Percentiles rank a stretch among this genome's conserved stretches.
These are phyloP conservation scores for Porcisia deanei DNA, from an alignment of 208 protist species.

Conservation along the genomic window DNA sequence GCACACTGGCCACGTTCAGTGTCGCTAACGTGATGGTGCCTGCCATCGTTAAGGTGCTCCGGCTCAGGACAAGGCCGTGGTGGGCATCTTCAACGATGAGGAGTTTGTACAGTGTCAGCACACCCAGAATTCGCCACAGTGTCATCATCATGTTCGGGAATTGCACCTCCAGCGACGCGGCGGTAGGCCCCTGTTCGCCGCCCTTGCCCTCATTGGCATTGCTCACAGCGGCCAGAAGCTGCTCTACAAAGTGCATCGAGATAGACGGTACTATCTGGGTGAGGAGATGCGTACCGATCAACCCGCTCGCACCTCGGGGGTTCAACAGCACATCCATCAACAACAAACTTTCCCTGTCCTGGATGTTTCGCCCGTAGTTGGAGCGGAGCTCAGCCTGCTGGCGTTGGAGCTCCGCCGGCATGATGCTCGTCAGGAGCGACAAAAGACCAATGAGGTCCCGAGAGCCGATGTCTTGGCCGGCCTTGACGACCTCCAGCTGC, in stretches of 20 bases:
- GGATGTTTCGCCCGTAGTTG: slow-evolving; percentile 36
- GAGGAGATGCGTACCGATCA: slow-evolving; percentile 29
- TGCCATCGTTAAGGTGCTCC: slow-evolving; percentile 16
- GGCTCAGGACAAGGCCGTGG: slow-evolving; percentile 19
- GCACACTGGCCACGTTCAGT: slow-evolving; percentile 31
- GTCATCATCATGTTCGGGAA: slow-evolving; percentile 22
- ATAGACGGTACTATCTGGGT: slow-evolving; percentile 17
- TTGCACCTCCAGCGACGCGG: slow-evolving; percentile 9
- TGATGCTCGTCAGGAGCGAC: slow-evolving; percentile 53
- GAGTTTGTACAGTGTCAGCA: slow-evolving; percentile 60
- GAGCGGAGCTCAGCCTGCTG: slow-evolving; percentile 25
- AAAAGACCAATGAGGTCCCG: slow-evolving; percentile 57
- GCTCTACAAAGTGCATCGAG: slow-evolving; percentile 7
- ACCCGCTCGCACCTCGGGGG: slow-evolving; percentile 25
- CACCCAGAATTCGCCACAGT: slow-evolving; percentile 59
- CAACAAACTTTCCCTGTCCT: slow-evolving; percentile 40
- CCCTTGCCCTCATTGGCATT: slow-evolving; percentile 4
- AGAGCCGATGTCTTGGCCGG: slow-evolving; percentile 43
- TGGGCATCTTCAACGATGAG: slow-evolving; percentile 42
- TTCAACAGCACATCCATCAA: slow-evolving; percentile 46
- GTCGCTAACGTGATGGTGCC: slow-evolving; percentile 22
- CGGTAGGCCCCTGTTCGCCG: not conserved
- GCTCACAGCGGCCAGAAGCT: slow-evolving; percentile 9
- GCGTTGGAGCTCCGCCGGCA: slow-evolving; percentile 26
- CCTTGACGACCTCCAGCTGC: slow-evolving; percentile 59